Evolutionary conservation across 2,329 filamentous ascomycete genomes (phyloP).

Genomic region (Gremmenia infestans): DNA sequence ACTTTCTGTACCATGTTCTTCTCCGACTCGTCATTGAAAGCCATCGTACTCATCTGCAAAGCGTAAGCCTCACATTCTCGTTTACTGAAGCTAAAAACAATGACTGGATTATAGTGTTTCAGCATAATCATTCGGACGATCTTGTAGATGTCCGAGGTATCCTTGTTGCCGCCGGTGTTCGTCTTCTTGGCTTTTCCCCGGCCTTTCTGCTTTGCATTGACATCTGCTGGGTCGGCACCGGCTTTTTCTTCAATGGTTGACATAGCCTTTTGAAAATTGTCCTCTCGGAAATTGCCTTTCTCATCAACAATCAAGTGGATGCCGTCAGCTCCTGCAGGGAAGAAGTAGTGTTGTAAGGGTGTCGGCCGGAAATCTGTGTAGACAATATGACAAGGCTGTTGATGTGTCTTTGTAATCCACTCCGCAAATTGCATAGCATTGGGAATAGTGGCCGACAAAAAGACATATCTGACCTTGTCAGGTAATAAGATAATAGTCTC

Average conservation of each 20-base stretch:
- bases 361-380: slow-evolving; percentile 98
- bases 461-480: slow-evolving; percentile 98
- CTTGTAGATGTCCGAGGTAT: slow-evolving; percentile 84
- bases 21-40: slow-evolving; percentile 95
- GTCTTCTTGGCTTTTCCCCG: slow-evolving; percentile 88
- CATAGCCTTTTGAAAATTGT: slow-evolving; percentile 98
- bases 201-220: slow-evolving; percentile 74
- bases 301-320: slow-evolving; percentile 95
- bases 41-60: slow-evolving; percentile 76
- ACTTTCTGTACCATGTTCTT: slow-evolving; percentile 92
- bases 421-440: slow-evolving; percentile 99
- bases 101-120: slow-evolving; percentile 95
- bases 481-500: slow-evolving; percentile 97
- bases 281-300: slow-evolving; percentile 91
- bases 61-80: slow-evolving; percentile 90
- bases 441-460: slow-evolving; percentile 94
- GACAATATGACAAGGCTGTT: slow-evolving; percentile 96
- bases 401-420: slow-evolving; percentile 98
- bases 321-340: slow-evolving; percentile 85
- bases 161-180: slow-evolving; percentile 75
- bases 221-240: slow-evolving; percentile 75
- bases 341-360: slow-evolving; percentile 96
- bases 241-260: slow-evolving; percentile 80
- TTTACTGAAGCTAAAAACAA: slow-evolving; percentile 99
- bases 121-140: slow-evolving; percentile 99